Evolutionary conservation across 805 yeast species (phyloP).

Genomic region (Candida multigemmis): DNA sequence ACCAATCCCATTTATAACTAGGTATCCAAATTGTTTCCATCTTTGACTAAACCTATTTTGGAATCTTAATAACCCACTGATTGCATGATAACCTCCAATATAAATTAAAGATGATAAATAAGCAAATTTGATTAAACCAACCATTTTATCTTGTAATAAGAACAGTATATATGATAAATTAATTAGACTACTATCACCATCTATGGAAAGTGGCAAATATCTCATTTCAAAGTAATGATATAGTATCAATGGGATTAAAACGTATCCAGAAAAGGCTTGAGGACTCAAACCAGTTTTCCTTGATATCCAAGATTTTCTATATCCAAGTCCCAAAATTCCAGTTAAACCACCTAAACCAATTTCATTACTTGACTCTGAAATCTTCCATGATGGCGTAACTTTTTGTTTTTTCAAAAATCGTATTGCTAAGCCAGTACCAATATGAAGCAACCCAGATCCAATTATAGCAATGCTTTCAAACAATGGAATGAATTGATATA

Average conservation of each 20-base stretch:
- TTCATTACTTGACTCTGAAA: slow-evolving; percentile 23
- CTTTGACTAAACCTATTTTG: slow-evolving; percentile 25
- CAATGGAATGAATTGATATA: slow-evolving; percentile 44
- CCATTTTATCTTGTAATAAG: no score
- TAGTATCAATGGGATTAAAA: slow-evolving; percentile 33
- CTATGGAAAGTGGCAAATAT: slow-evolving; percentile 40
- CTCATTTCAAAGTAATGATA: slow-evolving; percentile 44
- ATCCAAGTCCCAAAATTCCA: slow-evolving; percentile 47
- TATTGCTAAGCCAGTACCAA: slow-evolving; percentile 41
- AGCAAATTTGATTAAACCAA: no score
- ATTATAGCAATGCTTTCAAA: slow-evolving; percentile 41
- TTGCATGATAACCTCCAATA: slow-evolving; percentile 41
- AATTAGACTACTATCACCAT: slow-evolving; percentile 57
- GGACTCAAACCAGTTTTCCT: slow-evolving; percentile 39
- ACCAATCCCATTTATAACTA: slow-evolving; percentile 25
- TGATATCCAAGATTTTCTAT: slow-evolving; percentile 36
- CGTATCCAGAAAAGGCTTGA: slow-evolving; percentile 50
- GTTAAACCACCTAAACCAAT: slow-evolving; percentile 57
- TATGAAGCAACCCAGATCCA: slow-evolving; percentile 40
- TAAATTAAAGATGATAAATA: slow-evolving; percentile 18
- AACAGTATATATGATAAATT: slow-evolving; percentile 44
- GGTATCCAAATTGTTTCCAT: slow-evolving; percentile 38
- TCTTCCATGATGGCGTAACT: slow-evolving; percentile 16
- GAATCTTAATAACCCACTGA: slow-evolving; percentile 45
- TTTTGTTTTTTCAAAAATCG: slow-evolving; percentile 22